Evolutionary conservation across 768 basidiomycete species (phyloP).

Genomic region (Floccularia luteovirens): DNA sequence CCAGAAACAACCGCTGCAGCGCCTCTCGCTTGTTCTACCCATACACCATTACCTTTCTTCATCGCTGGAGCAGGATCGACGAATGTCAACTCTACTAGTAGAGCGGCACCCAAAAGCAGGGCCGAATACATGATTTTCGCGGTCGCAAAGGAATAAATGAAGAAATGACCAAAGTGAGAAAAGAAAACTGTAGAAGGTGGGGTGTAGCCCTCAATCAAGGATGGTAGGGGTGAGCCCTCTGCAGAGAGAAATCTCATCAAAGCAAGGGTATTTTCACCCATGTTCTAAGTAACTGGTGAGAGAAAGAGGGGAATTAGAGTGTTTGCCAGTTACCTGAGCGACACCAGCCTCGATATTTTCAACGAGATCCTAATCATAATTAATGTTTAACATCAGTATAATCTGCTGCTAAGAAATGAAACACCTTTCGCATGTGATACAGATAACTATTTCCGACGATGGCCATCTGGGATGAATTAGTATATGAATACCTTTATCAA

Average conservation of each 20-base stretch:
- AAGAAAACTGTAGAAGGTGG: conserved; percentile 73
- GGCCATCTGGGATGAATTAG: conserved; percentile 55
- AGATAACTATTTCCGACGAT: conserved; percentile 88
- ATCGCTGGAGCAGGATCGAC: conserved; percentile 25
- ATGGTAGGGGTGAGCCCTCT: conserved; percentile 58
- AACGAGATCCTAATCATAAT: conserved; percentile 52
- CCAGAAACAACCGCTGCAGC: conserved; percentile 41
- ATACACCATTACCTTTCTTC: conserved; percentile 20
- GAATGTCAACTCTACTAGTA: conserved; percentile 30
- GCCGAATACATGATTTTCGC: conserved; percentile 58
- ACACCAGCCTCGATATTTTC: conserved; percentile 83
- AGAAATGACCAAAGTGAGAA: conserved; percentile 57
- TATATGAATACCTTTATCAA: background rate
- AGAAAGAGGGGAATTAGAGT: conserved; percentile 1
- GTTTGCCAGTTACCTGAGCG: conserved; percentile 35
- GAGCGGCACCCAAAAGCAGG: conserved; percentile 38
- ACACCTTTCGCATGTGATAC: conserved; percentile 86
- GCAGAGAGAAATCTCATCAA: conserved; percentile 72
- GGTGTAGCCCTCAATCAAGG: conserved; percentile 40
- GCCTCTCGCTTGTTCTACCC: conserved; percentile 34
- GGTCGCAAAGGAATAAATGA: conserved; percentile 67
- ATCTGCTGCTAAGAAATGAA: conserved; percentile 2
- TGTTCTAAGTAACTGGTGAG: conserved; percentile 44
- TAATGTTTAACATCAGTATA: background rate
- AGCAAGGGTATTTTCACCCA: conserved; percentile 83